Base-by-base conservation (phyloP, 1,139 yeast genomes). In the Candida buenavistaensis region DNA sequence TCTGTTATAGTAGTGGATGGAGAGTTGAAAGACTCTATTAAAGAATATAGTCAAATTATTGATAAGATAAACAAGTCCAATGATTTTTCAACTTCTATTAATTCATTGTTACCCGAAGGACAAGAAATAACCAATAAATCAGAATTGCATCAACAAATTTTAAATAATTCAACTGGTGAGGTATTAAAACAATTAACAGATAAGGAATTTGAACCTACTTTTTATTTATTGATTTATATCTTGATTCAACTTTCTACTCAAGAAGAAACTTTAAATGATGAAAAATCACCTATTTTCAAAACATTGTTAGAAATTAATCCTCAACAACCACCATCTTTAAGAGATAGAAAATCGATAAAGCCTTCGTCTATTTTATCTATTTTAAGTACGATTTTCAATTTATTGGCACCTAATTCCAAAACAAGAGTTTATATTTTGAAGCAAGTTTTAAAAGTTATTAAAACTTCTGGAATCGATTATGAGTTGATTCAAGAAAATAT, bases 1-100 rank as follows among this genome's bases (percentile, higher is more conserved):
- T 68, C 76, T 27, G 75, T 69, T 43, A 63, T 71, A 47, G 70
- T 70, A 37, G 72, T 70, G 28, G 75, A 71, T 46, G 68, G 59
- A 51, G 72, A 65, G 46, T 56, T 71, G 46, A 57, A 55, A 43
- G 71, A 64, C 50, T 68, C 73, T 30, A 59, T 69, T 39, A 54
- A 50, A 37, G 75, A 70, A 48, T 67, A 64, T 42, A 64, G 62
- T 24, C 64, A 56, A 40, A 62, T 69, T 32, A 55, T 70, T 38
- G 75, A 69, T 45, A 55, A 59, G 9, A 50, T 57, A 33, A 51
- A 57, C 45, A 59, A 56, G 31, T 48, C 51, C 37, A 44, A 51
- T 24, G 57, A 51, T 14, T 58, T 59, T 42, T 59, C 71, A 24
- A 45, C 53, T 25, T 45, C 56, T n/a, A 54, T 67, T 43, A 41